Percentiles rank a stretch among this genome's conserved stretches.
Conservation (phyloP, 192 early-diverging fungal species). For the Cetraspora pellucida region DNA sequence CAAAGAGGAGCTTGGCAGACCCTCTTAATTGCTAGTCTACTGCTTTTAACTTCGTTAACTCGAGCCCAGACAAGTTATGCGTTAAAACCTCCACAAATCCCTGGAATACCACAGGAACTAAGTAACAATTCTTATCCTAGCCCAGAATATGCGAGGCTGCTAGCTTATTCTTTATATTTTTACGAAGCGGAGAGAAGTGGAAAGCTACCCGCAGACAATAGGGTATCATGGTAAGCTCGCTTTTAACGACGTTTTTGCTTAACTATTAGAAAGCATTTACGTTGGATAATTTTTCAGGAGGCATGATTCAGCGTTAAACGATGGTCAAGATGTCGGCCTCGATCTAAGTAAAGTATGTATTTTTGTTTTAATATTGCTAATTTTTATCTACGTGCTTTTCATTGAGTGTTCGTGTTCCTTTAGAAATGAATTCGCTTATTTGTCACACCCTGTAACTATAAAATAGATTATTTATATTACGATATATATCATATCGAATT, state of each 20-base stretch:
- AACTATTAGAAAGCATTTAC: not conserved
- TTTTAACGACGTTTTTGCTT: not conserved
- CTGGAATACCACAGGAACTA: too few relatives aligned
- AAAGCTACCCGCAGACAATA: conserved; percentile 47
- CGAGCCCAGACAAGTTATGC: too few relatives aligned
- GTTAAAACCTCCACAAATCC: too few relatives aligned
- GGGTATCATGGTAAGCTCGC: conserved; percentile 45
- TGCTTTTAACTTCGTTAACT: too few relatives aligned
- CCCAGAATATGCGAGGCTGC: conserved; percentile 17
- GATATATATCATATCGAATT: too few relatives aligned
- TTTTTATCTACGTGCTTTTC: not conserved
- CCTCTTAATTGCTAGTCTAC: too few relatives aligned
- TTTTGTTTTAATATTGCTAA: too few relatives aligned
- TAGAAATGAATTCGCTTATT: too few relatives aligned
- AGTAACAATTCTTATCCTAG: not conserved
- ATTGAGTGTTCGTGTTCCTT: not conserved
- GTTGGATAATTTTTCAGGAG: not conserved
- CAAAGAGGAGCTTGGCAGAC: too few relatives aligned
- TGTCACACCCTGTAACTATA: too few relatives aligned
- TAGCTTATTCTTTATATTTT: conserved; percentile 54
- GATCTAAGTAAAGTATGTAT: conserved; percentile 39
- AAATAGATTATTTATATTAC: too few relatives aligned
- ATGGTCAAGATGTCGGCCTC: conserved; percentile 44
- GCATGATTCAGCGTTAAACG: conserved; percentile 43
- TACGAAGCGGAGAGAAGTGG: conserved; percentile 62